These are phyloP conservation scores for Fagus crenata DNA, from an alignment of 306 rosid genomes.

Conservation along the genomic window DNA sequence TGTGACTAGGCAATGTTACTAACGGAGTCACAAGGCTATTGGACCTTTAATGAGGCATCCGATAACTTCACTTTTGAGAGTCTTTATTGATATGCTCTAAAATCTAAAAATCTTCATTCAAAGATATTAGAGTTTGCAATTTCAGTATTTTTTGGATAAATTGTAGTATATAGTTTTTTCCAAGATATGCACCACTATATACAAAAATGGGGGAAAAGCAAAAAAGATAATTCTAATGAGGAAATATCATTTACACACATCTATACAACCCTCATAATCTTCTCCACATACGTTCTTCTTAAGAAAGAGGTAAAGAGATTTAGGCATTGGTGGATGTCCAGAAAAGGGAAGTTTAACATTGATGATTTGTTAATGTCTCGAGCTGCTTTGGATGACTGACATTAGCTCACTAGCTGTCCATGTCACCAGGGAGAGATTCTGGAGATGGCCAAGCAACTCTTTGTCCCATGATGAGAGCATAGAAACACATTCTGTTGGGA, in stretches of 20 bases:
- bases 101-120: no score
- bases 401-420: slow-evolving; percentile 80
- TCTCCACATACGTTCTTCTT: neutral
- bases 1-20: no score
- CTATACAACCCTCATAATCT: neutral
- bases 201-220: neutral
- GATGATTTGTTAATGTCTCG: neutral
- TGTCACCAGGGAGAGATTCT: slow-evolving; percentile 71
- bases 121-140: no score
- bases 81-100: no score
- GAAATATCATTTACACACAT: neutral
- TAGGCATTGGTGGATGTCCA: neutral
- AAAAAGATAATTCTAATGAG: neutral
- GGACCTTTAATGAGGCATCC: no score
- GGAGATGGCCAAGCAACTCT: slow-evolving; percentile 51
- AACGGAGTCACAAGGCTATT: no score
- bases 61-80: no score
- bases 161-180: neutral
- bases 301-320: neutral
- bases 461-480: slow-evolving; percentile 33
- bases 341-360: neutral
- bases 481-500: slow-evolving; percentile 40
- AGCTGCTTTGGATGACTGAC: slow-evolving; percentile 37
- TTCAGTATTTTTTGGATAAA: neutral
- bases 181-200: no score